These are phyloP conservation scores for Zarea fungicola DNA, from an alignment of 2,329 filamentous ascomycete genomes.

Conservation along the genomic window DNA sequence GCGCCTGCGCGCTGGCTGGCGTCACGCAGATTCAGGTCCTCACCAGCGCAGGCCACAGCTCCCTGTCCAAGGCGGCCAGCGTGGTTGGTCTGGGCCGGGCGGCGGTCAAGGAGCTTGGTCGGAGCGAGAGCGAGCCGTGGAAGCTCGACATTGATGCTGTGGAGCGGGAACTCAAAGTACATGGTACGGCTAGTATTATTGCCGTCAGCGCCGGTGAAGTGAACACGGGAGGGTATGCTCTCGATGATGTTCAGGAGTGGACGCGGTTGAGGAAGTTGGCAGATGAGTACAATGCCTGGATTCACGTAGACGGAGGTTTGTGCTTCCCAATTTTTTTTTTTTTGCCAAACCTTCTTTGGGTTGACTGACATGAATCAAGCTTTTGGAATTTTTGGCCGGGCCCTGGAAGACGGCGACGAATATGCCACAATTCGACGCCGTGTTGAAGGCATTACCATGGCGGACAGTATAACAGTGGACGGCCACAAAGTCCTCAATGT, in stretches of 20 bases:
- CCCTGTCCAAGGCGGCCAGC: conserved; percentile 75
- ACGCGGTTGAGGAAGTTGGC: conserved; percentile 61
- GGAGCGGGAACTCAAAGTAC: conserved; percentile 49
- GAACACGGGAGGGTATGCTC: conserved; percentile 78
- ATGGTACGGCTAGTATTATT: conserved; percentile 64
- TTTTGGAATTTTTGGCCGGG: conserved; percentile 76
- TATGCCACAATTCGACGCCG: conserved; percentile 51
- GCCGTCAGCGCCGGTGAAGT: conserved; percentile 83
- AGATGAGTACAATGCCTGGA: conserved; percentile 71
- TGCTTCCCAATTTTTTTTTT: conserved; percentile 6
- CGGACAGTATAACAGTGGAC: conserved; percentile 82
- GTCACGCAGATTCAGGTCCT: conserved; percentile 68
- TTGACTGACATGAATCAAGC: conserved; percentile 38
- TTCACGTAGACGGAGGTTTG: conserved; percentile 77
- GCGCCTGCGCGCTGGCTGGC: conserved; percentile 59
- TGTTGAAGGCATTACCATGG: conserved; percentile 66
- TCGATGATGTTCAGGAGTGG: conserved; percentile 55
- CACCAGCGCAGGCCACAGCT: conserved; percentile 79
- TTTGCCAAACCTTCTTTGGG: background rate
- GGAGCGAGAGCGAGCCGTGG: conserved; percentile 54
- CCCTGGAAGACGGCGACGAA: conserved; percentile 52
- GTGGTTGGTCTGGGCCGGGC: conserved; percentile 71
- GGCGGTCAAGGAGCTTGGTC: conserved; percentile 57
- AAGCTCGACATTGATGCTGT: conserved; percentile 63
- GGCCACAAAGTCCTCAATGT: conserved; percentile 92